Evolutionary conservation across 2,329 filamentous ascomycete species (phyloP).

Genomic region (Cladophialophora chaetospira): DNA sequence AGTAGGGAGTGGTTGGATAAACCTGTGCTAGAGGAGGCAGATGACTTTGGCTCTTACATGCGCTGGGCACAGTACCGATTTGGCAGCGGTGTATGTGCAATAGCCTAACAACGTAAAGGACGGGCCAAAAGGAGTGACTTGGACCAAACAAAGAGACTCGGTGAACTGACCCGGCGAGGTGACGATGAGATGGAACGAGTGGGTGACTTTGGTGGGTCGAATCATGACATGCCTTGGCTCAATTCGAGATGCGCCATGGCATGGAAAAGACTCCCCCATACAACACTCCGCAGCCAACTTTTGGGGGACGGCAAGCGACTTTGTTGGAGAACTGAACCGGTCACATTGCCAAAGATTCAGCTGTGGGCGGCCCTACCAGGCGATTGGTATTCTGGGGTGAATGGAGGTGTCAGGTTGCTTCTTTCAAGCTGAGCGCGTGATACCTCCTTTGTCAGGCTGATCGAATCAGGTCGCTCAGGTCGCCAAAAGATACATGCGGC

Average conservation of each 20-base stretch:
- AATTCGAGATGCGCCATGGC: too few relatives aligned
- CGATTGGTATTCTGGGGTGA: not conserved
- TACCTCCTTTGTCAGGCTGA: not conserved
- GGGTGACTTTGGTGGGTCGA: constrained; percentile 3
- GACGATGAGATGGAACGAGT: not conserved
- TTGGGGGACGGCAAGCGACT: not conserved
- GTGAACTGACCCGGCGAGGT: not conserved
- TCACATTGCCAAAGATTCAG: not conserved
- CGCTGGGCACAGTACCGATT: constrained; percentile 9
- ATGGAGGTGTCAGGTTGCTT: constrained; percentile 3
- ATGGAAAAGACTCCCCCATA: too few relatives aligned
- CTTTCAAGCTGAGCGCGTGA: constrained; percentile 11
- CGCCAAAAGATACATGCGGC: too few relatives aligned
- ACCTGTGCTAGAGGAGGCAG: constrained; percentile 11
- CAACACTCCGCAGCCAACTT: too few relatives aligned
- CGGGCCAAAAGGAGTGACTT: not conserved
- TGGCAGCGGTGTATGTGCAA: constrained; percentile 8
- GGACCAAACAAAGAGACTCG: constrained; percentile 1
- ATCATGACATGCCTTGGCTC: constrained; percentile 1
- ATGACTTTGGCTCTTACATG: not conserved
- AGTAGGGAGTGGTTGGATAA: constrained; percentile 3
- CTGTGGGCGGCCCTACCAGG: not conserved
- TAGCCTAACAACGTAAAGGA: too few relatives aligned
- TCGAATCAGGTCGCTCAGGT: too few relatives aligned
- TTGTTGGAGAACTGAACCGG: constrained; percentile 2